Evolutionary conservation across 768 basidiomycete genomes (phyloP).

Genomic region (Boletus fagicola): DNA sequence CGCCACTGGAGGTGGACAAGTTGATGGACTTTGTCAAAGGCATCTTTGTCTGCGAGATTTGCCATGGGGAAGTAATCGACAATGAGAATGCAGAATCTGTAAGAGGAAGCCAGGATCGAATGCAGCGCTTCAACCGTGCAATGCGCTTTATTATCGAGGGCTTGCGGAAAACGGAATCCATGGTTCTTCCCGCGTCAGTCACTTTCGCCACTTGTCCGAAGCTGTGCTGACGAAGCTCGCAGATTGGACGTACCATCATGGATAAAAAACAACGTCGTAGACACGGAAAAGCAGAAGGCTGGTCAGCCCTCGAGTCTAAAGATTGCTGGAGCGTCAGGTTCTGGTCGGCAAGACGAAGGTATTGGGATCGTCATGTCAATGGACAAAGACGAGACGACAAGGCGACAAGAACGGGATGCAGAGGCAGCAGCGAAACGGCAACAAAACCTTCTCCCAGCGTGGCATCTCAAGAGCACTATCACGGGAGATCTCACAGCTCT

Average conservation of each 20-base stretch:
- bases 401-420: slow-evolving; percentile 68
- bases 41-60: slow-evolving; percentile 83
- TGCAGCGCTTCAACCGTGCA: slow-evolving; percentile 92
- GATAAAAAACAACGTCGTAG: slow-evolving; percentile 71
- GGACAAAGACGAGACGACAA: slow-evolving; percentile 82
- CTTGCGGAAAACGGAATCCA: slow-evolving; percentile 83
- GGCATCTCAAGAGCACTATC: slow-evolving; percentile 96
- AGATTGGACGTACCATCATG: slow-evolving; percentile 84
- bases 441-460: slow-evolving; percentile 89
- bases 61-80: slow-evolving; percentile 81
- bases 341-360: slow-evolving; percentile 63
- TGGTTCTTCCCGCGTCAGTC: slow-evolving; percentile 79
- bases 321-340: slow-evolving; percentile 67
- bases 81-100: slow-evolving; percentile 90
- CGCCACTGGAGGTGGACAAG: slow-evolving; percentile 80
- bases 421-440: slow-evolving; percentile 82
- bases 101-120: slow-evolving; percentile 84
- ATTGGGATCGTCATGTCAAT: slow-evolving; percentile 84
- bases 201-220: background rate
- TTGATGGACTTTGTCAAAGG: slow-evolving; percentile 71
- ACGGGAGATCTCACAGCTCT: slow-evolving; percentile 88
- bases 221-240: slow-evolving; percentile 4
- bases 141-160: slow-evolving; percentile 87
- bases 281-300: slow-evolving; percentile 58
- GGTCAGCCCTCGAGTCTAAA: slow-evolving; percentile 58